A percentile compares a stretch with the other conserved stretches of the same genome.
These are phyloP conservation scores for Schizochytrium sp. DNA, from an alignment of 108 stramenopile species.

Conservation along the genomic window DNA sequence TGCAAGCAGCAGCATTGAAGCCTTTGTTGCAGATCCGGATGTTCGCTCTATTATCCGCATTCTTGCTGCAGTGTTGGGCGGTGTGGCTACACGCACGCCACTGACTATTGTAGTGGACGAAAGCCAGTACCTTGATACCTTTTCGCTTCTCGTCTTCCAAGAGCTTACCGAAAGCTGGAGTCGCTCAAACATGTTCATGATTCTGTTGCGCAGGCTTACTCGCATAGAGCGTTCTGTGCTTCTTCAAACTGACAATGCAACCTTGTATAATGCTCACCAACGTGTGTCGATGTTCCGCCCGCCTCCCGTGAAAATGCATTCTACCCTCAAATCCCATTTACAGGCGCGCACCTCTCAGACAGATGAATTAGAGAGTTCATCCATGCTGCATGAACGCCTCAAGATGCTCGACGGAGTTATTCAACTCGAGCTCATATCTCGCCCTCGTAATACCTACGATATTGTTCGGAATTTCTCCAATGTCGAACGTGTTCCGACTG, in stretches of 20 bases:
- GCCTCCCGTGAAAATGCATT: neutral
- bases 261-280: neutral
- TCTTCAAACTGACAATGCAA: neutral
- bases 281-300: slow-evolving; percentile 47
- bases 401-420: neutral
- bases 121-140: slow-evolving; percentile 47
- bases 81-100: neutral
- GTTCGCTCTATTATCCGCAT: neutral
- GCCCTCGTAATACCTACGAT: slow-evolving; percentile 25
- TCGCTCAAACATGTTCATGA: neutral
- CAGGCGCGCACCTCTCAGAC: neutral
- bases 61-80: slow-evolving; percentile 37
- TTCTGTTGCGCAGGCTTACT: neutral
- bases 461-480: slow-evolving; percentile 13
- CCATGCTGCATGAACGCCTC: neutral
- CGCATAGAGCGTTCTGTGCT: neutral
- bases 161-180: slow-evolving; percentile 31
- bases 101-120: slow-evolving; percentile 53
- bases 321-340: neutral
- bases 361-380: neutral
- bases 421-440: neutral
- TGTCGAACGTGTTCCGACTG: neutral
- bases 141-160: slow-evolving; percentile 44
- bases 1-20: neutral
- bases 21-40: neutral